Evolutionary conservation across 2,329 filamentous ascomycete species (phyloP).

Genomic region (Monosporascus sp.): DNA sequence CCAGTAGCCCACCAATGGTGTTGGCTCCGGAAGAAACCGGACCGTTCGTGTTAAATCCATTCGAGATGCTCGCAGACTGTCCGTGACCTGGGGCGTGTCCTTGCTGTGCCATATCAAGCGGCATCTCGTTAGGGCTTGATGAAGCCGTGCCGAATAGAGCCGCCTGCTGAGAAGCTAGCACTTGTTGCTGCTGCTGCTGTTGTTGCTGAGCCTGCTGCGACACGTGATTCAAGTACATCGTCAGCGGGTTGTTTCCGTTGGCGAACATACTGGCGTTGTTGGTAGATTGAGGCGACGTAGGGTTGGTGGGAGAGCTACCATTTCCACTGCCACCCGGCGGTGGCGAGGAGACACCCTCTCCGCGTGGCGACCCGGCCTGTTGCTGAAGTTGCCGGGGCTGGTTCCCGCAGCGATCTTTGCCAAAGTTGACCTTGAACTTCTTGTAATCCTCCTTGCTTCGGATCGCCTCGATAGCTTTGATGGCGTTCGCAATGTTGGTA

Average conservation of each 20-base stretch:
- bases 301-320: conserved; percentile 50
- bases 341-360: conserved; percentile 56
- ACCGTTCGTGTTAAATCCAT: conserved; percentile 52
- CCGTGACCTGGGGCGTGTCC: conserved; percentile 58
- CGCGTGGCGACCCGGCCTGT: conserved; percentile 61
- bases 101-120: conserved; percentile 54
- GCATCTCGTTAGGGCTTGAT: conserved; percentile 51
- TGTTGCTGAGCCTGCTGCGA: conserved; percentile 67
- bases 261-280: conserved; percentile 65
- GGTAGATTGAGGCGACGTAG: conserved; percentile 50
- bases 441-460: conserved; percentile 93
- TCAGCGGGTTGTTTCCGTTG: conserved; percentile 79
- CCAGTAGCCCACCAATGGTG: conserved; percentile 71
- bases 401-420: conserved; percentile 97
- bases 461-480: conserved; percentile 97
- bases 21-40: conserved; percentile 50
- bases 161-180: conserved; percentile 69
- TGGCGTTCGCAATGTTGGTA: conserved; percentile 98
- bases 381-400: conserved; percentile 79
- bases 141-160: conserved; percentile 72
- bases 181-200: conserved; percentile 68
- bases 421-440: conserved; percentile 99
- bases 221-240: conserved; percentile 86
- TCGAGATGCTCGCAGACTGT: conserved; percentile 60
- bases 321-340: conserved; percentile 55